Evolutionary conservation across 2,329 filamentous ascomycete species (phyloP).

Genomic region (Ceratocystis cacaofunesta): DNA sequence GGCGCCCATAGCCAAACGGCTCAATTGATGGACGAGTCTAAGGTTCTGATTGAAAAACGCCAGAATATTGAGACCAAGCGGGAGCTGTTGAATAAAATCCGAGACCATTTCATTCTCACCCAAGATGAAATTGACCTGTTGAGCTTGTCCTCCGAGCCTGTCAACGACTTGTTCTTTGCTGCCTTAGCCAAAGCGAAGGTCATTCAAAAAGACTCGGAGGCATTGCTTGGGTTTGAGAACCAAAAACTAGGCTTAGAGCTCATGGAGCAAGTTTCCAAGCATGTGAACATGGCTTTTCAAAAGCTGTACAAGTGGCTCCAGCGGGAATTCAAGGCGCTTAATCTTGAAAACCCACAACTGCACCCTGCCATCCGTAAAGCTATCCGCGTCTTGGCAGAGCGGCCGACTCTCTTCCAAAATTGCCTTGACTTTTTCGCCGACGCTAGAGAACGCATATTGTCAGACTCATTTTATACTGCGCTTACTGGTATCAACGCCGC

Average conservation of each 20-base stretch:
- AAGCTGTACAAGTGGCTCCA: slow-evolving; percentile 95
- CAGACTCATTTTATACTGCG: slow-evolving; percentile 77
- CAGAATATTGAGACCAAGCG: slow-evolving; percentile 66
- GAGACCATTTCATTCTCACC: slow-evolving; percentile 66
- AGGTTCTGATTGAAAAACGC: slow-evolving; percentile 56
- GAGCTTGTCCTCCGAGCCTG: slow-evolving; percentile 64
- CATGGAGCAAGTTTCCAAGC: slow-evolving; percentile 78
- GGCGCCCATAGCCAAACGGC: slow-evolving; percentile 61
- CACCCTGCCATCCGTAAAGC: slow-evolving; percentile 70
- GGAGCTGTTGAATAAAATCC: slow-evolving; percentile 61
- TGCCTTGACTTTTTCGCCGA: slow-evolving; percentile 90
- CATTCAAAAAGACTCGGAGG: slow-evolving; percentile 76
- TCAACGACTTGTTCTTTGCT: slow-evolving; percentile 73
- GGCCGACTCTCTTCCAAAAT: slow-evolving; percentile 80
- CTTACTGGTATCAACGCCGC: slow-evolving; percentile 56
- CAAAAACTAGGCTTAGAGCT: slow-evolving; percentile 78
- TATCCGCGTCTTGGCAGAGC: slow-evolving; percentile 72
- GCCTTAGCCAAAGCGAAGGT: slow-evolving; percentile 66
- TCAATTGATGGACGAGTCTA: slow-evolving; percentile 63
- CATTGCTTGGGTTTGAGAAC: slow-evolving; percentile 77
- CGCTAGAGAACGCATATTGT: slow-evolving; percentile 70
- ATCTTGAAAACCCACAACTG: slow-evolving; percentile 89
- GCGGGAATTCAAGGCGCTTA: slow-evolving; percentile 78
- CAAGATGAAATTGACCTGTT: slow-evolving; percentile 65
- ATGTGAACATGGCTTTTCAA: slow-evolving; percentile 79